Evolutionary conservation across 2,329 filamentous ascomycete genomes (phyloP), one percentile per base, ranked within the genome.

Genomic region (Cryoendolithus antarcticus): DNA sequence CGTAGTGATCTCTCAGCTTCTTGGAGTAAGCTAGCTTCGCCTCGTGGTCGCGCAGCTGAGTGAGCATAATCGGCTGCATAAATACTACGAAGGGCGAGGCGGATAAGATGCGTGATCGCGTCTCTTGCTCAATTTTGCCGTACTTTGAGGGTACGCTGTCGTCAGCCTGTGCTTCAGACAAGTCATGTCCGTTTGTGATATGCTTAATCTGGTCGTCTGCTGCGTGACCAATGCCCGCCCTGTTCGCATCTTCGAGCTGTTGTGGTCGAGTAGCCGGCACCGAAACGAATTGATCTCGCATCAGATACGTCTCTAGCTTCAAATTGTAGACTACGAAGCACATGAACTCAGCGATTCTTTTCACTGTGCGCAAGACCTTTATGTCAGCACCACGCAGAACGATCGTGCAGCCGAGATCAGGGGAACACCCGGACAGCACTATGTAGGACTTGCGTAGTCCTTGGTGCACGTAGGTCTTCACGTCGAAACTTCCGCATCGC

Each of bases 281-380:
- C 44, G 88, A 75, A 10, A 93, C 82, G 50, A 86, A 93, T 52
- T 93, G 88, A 58, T 98, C 91, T 38, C 85, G 75, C 73, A 98
- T 84, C 34, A 98, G 67, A 50, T 84, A 94, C 1, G 91, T 94
- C 62, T 98, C 91, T 9, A 98, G 71, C 56, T 93, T 94, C 38
- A 98, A 70, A 52, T 95, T 98, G 62, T 98, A 98, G 9, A 96
- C 88, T 12, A 98, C 93, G 51, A 96, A 98, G 30, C 93, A 82
- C 89, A 98, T 95, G 56, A 98, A 96, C 57, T 98, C 91, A 8
- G 89, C 91, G 48, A 98, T 91, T 38, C 78, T 75, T 62, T 98
- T 98, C 60, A 98, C 77, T 50, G 79, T 83, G 1, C 77, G 69
- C 11, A 98, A 70, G 1, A 77, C 69, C 35, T 74, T 66, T 24